Base-by-base conservation (phyloP, 2,329 filamentous ascomycete genomes). In the Sporothrix luriei region DNA sequence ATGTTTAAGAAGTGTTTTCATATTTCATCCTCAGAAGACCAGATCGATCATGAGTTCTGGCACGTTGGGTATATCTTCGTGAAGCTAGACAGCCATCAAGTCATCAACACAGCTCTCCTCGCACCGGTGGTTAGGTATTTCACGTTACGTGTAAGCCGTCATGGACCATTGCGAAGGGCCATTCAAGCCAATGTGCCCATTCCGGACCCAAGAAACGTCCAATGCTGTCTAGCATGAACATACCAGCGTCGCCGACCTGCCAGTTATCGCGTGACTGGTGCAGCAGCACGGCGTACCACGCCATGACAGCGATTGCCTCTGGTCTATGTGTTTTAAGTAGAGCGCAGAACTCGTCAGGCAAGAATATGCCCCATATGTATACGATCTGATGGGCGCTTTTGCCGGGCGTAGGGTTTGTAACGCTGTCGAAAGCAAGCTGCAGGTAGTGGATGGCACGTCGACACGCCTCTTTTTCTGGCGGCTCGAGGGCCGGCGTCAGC, bases 261-360 rank as follows among this genome's bases (percentile, higher is more conserved):
- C 80, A 81, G 21, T 74, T 75, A 1, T 75, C 68, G n/a, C 75
- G 74, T 21, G 73, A 74, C 21, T 74, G 73, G 71, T 84, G 79
- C 40, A 84, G 72, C 46, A 82, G 74, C 4, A 81, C 76, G 2
- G 80, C 81, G 73, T 82, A 84, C 71, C 82, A 80, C 4, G 78
- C 79, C 10, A 84, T 71, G 2, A 80, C 73, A 1, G 76, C 76
- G 29, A 81, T 68, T 0, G 81, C 82, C 72, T 84, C 82, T 0
- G 80, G 79, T 3, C 76, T 72, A 49, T 77, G 76, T 46, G 74
- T 70, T 16, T 77, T 75, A 9, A 84, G 72, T 66, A 82, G 73
- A 9, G 69, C 72, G 4, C 80, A 77, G 59, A 80, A 82, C 11
- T 77, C 75, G 16, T 72, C 74, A 3, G 76, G 73, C 16, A 80